Conservation (phyloP, 2,329 filamentous ascomycete species). For the Knufia petricola region DNA sequence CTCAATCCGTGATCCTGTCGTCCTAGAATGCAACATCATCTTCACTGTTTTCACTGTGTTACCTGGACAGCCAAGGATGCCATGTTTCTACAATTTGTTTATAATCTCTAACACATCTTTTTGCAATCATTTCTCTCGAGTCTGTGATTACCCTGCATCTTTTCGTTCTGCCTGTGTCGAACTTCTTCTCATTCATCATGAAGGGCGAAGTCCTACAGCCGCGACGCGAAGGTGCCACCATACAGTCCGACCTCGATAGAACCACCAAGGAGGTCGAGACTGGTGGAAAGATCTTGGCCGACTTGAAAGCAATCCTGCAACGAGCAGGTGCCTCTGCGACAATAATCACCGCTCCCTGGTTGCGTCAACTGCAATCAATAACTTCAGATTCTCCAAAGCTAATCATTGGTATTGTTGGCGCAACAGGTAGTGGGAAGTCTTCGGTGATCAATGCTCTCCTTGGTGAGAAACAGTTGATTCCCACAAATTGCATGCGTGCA, state of each 20-base stretch:
- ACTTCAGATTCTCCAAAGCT: not conserved
- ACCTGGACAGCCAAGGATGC: too few species aligned
- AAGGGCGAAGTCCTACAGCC: not conserved
- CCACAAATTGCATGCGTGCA: constrained; percentile 51
- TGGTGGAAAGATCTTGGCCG: not conserved
- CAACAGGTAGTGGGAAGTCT: constrained; percentile 53
- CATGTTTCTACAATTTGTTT: too few species aligned
- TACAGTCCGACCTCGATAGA: too few species aligned
- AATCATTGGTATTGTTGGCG: constrained; percentile 47
- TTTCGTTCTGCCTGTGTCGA: too few species aligned
- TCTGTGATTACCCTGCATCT: too few species aligned
- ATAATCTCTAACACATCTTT: too few species aligned
- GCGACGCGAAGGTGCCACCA: too few species aligned
- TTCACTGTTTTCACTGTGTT: too few species aligned
- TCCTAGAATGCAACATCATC: too few species aligned
- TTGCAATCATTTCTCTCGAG: too few species aligned
- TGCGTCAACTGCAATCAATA: not conserved
- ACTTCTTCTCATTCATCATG: too few species aligned
- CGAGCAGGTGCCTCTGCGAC: not conserved
- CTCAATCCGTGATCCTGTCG: too few species aligned
- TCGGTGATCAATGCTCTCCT: constrained; percentile 55
- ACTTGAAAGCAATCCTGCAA: not conserved
- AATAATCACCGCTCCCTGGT: not conserved
- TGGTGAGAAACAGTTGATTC: constrained; percentile 49
- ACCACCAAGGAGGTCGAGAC: not conserved